Evolutionary conservation across 1,284 basidiomycete species (phyloP), one percentile per base, ranked within the genome.

Genomic region (Fereydounia khargensis): DNA sequence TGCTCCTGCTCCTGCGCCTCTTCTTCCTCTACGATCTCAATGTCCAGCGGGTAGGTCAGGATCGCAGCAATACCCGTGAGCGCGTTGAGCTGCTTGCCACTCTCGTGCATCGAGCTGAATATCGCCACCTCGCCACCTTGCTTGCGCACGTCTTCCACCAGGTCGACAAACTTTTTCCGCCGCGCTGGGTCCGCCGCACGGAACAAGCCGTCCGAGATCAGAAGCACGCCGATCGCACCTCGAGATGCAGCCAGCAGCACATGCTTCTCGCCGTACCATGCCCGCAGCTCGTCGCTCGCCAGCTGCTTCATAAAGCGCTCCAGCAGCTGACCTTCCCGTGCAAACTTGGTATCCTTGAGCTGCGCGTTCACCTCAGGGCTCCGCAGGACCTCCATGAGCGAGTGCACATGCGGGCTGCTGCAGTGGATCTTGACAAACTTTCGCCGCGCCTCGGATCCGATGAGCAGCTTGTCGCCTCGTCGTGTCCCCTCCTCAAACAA

Each of bases 91-190:
- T 98, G 72, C 18, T 64, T 60, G 17, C 95, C 95, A 20, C 88
- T 90, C 77, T 98, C 94, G 76, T 99, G 95, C 94, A 98, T 96
- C 68, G 89, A 94, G 6, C 91, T 95, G 77, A 98, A 98, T 61
- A 97, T 91, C 35, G 96, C 80, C 4, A 91, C 91, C 73, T 97
- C 91, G 28, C 86, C 95, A 22, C 91, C 90, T 59, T 88, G 89
- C 37, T 84, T 81, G 57, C 88, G 84, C 14, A 96, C 91, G 31
- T 84, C 85, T 76, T 98, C 94, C 1, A 95, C 91, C 44, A 98
- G 81, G 36, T 80, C 79, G 28, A 99, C 92, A 71, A 91, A 98
- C 73, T 83, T 77, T 86, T 71, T 73, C 19, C 75, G 64, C 17
- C 68, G 51, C 22, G 48, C 41, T 9, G 75, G 74, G 31, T 77